Evolutionary conservation across 345 rosid genomes (phyloP).

Genomic region (Noccaea caerulescens): DNA sequence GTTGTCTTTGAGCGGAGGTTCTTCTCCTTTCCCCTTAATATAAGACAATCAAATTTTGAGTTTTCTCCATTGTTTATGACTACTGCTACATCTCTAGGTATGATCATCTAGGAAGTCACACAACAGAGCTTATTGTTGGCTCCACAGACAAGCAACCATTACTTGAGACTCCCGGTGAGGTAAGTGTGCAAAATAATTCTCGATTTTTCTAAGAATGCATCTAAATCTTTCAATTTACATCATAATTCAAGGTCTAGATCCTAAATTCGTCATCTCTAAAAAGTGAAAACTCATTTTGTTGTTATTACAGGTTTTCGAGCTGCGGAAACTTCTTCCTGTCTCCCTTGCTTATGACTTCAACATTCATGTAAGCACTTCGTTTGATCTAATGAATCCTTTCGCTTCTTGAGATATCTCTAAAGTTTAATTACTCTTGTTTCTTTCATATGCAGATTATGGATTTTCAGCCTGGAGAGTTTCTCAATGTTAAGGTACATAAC

Average conservation of each 20-base stretch:
- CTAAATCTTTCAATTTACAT: not conserved
- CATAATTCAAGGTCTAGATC: not conserved
- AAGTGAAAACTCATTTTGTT: not conserved
- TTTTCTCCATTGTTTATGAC: not conserved
- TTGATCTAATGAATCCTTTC: conserved; percentile 21
- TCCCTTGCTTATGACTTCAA: conserved; percentile 80
- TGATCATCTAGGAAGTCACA: conserved; percentile 54
- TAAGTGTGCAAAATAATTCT: conserved; percentile 32
- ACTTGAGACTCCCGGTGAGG: conserved; percentile 96
- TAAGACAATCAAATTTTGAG: not conserved
- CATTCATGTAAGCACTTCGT: conserved; percentile 68
- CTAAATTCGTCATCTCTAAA: conserved; percentile 3
- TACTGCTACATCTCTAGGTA: conserved; percentile 51
- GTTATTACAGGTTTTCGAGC: conserved; percentile 69
- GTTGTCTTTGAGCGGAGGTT: conserved; percentile 77
- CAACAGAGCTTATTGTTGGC: conserved; percentile 65
- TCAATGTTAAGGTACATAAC: conserved; percentile 73
- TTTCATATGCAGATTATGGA: conserved; percentile 74
- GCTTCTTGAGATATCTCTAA: conserved; percentile 29
- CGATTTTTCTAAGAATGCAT: conserved; percentile 19
- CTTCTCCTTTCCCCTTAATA: conserved; percentile 1
- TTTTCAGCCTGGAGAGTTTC: conserved; percentile 93
- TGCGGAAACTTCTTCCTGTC: conserved; percentile 83
- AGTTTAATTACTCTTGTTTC: conserved; percentile 30
- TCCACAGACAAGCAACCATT: conserved; percentile 84